Base-by-base conservation (phyloP, 2,329 filamentous ascomycete genomes). In the Pseudogymnoascus sp. region DNA sequence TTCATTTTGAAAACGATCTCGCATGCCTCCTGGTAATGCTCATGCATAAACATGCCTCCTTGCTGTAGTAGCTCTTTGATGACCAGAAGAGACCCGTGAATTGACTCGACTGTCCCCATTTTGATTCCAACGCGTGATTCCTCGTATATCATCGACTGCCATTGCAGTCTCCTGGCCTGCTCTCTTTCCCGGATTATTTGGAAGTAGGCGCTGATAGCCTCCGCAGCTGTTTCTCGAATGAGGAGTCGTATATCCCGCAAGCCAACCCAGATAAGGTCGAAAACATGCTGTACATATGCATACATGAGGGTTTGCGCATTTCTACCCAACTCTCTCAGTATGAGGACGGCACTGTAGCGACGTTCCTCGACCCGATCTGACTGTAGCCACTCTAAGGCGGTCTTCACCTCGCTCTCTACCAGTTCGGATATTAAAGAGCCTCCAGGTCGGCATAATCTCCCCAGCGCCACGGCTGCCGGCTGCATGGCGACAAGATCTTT, bases 21-120 rank as follows among this genome's bases (percentile, higher is more conserved):
- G 74, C 93, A 97, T 10, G 91, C 89, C 69, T 96, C 91, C 64
- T 89, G 86, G 75, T 97, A 99, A 73, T 93, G 87, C 40, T 93
- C 90, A 71, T 96, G 92, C 95, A 99, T 97, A 76, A 96, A 99
- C 93, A 99, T 99, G 70, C 92, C 93, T 62, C 95, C 95, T 74
- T 96, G 93, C 67, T 95, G 86, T 16, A 99, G 85, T 59, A 99
- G 83, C 77, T 97, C 93, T 74, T 93, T 96, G 70, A 97, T 83
- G 1, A 96, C 92, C 18, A 99, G 82, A 42, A 99, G 82, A 1
- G 93, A 97, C n/a, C 91, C 95, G 73, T 99, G 96, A 44, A 96
- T 89, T 65, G 87, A 89, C 74, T 99, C 95, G 62, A 96, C 84
- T 16, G 91, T 91, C 69, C 87, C 89, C 60, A 88, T 84, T 73